phyloP scores from a whole-genome alignment of 345 rosid genomes.

The Firmiana major region DNA sequence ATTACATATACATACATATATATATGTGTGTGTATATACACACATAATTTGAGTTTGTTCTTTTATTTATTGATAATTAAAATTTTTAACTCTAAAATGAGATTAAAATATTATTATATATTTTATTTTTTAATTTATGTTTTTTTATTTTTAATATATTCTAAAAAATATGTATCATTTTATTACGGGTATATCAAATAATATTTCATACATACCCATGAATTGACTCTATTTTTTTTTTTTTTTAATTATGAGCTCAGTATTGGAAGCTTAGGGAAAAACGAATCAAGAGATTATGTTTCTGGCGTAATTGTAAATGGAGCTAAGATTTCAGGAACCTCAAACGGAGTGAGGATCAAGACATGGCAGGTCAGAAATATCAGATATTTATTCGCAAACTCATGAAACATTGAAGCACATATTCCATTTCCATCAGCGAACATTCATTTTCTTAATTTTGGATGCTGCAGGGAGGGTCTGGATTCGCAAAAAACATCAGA shows the following conservation, averaged over 20 bases:
- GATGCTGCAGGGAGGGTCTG: constrained; percentile 78
- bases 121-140: too few species aligned
- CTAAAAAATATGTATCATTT: too few species aligned
- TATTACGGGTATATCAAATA: too few species aligned
- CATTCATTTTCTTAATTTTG: not conserved
- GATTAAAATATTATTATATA: too few species aligned
- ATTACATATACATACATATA: too few species aligned
- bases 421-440: not conserved
- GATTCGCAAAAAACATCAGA: constrained; percentile 57
- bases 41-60: too few species aligned
- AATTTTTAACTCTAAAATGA: too few species aligned
- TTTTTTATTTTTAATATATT: too few species aligned
- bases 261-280: constrained; percentile 71
- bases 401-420: not conserved
- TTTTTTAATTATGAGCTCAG: constrained; percentile 25
- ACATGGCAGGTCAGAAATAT: constrained; percentile 55
- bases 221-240: too few species aligned
- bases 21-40: too few species aligned
- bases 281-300: constrained; percentile 45
- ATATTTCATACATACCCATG: too few species aligned
- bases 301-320: constrained; percentile 55
- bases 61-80: too few species aligned
- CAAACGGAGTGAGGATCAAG: constrained; percentile 84
- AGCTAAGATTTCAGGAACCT: constrained; percentile 56
- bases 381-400: not conserved